Percentiles rank a stretch among this genome's conserved stretches.
Evolutionary conservation across 805 yeast genomes (phyloP).

Genomic region (Candida quercuum): DNA sequence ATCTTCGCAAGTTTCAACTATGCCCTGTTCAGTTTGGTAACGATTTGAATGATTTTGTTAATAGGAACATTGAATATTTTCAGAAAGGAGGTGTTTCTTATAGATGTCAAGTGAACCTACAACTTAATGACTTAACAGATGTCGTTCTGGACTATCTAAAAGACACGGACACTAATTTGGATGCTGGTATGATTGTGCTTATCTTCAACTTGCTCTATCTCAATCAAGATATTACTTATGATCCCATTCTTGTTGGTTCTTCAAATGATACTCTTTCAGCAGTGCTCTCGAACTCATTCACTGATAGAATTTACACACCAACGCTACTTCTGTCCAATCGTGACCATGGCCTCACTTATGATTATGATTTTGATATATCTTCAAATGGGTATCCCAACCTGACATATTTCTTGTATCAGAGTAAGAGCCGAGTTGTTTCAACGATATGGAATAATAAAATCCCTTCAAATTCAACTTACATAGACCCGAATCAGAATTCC

Average conservation of each 20-base stretch:
- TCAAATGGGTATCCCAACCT: conserved; percentile 31
- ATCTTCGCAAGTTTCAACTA: conserved; percentile 44
- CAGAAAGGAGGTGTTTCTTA: conserved; percentile 12
- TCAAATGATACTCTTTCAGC: conserved; percentile 22
- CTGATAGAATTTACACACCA: conserved; percentile 26
- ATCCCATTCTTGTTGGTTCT: conserved; percentile 3
- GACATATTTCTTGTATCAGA: conserved; percentile 28
- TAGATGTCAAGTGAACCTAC: conserved; percentile 21
- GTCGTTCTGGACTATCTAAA: conserved; percentile 29
- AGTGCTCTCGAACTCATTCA: conserved; percentile 13
- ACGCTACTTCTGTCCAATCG: conserved; percentile 20
- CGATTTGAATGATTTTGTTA: conserved; percentile 1
- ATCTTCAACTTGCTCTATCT: conserved; percentile 31
- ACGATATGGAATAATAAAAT: conserved; percentile 28
- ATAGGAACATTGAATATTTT: conserved; percentile 2
- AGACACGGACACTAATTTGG: conserved; percentile 39
- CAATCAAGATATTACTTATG: conserved; percentile 1
- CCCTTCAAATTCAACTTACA: conserved; percentile 26
- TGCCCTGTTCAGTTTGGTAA: conserved; percentile 44
- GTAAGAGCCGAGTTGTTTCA: conserved; percentile 31
- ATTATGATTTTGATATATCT: conserved; percentile 8
- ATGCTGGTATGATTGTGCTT: conserved; percentile 38
- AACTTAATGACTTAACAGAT: conserved; percentile 22
- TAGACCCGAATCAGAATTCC: conserved; percentile 15
- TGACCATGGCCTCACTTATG: conserved; percentile 11